Conservation (phyloP, 2,329 filamentous ascomycete species). For the Colletotrichum brevisporum region DNA sequence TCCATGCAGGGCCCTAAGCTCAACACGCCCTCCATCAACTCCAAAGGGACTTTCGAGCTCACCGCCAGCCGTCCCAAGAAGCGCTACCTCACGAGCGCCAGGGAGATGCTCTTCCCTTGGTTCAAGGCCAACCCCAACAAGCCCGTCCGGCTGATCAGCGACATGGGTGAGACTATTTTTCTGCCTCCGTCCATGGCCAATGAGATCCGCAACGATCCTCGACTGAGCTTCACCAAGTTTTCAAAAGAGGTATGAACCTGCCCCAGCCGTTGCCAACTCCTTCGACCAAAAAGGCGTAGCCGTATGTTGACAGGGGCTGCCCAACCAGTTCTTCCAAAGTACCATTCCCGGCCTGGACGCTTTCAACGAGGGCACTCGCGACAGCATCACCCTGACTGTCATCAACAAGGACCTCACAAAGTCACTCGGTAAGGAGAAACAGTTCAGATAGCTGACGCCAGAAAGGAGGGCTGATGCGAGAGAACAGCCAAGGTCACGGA, state of each 20-base stretch:
- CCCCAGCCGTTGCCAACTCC: background rate
- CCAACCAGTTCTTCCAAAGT: slow-evolving; percentile 18
- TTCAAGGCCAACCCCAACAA: slow-evolving; percentile 30
- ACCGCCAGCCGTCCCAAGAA: slow-evolving; percentile 20
- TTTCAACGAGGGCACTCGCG: slow-evolving; percentile 20
- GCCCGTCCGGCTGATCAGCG: slow-evolving; percentile 4
- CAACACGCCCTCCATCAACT: slow-evolving; percentile 20
- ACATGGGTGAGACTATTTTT: slow-evolving; percentile 10
- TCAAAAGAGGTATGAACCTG: background rate
- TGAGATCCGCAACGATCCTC: slow-evolving; percentile 16
- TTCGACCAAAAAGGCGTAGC: background rate
- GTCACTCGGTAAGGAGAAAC: slow-evolving; percentile 2
- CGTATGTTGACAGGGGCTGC: background rate
- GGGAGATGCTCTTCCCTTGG: slow-evolving; percentile 18
- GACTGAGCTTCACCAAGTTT: slow-evolving; percentile 11
- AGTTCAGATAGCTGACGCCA: no score
- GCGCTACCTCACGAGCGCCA: slow-evolving; percentile 4
- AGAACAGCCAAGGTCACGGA: slow-evolving; percentile 29
- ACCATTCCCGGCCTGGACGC: slow-evolving; percentile 10
- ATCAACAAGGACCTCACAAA: slow-evolving; percentile 34
- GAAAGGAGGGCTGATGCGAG: background rate
- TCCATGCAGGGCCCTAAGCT: slow-evolving; percentile 28
- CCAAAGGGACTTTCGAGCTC: slow-evolving; percentile 17
- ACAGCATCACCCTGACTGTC: slow-evolving; percentile 8
- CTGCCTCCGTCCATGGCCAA: slow-evolving; percentile 25